Evolutionary conservation across 805 yeast species (phyloP), one percentile per base, ranked within the genome.

Genomic region (Candida jianshihensis): DNA sequence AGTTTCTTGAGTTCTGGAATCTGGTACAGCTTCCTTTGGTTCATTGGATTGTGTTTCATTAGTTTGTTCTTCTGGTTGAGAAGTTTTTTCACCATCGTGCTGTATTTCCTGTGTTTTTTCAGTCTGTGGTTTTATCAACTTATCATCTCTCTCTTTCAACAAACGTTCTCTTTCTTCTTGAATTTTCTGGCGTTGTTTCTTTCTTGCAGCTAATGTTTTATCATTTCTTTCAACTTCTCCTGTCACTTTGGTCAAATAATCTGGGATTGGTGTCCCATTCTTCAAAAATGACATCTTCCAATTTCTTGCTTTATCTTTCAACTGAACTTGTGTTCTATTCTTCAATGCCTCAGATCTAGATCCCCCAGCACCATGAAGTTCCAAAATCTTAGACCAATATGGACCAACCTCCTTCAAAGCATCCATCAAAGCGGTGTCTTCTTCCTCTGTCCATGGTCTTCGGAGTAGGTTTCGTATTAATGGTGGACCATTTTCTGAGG

Each of bases 281-380:
- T 87, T 84, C 40, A 88, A 63, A 55, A 81, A 87, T 46, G 80
- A 79, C 74, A 89, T 73, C 56, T 92, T 92, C 87, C 96, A 83
- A 55, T 92, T 92, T 46, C 98, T 72, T 0, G 97, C 97, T 56
- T 92, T 92, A 56, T 92, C 98, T 58, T 92, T 92, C 40, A 92
- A 68, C 56, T 92, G 98, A 14, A 90, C 86, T 51, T 88, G 95
- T 4, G 83, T 81, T 54, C 98, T 69, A 55, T 87, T 84, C 59
- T 87, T 90, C 47, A 92, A 68, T 1, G 79, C 75, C 56, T 92
- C 97, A 28, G 80, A 77, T 19, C 82, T 70, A 31, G 80, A 71
- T 4, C 98, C 98, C 8, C 97, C 97, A 4, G 95, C 84, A 2
- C 98, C 98, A 56, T 82, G 84, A n/a, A 83, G 61, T 50, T 85